phyloP scores from a whole-genome alignment of 78 protist genomes.

The Tieghemostelium lacteum region DNA sequence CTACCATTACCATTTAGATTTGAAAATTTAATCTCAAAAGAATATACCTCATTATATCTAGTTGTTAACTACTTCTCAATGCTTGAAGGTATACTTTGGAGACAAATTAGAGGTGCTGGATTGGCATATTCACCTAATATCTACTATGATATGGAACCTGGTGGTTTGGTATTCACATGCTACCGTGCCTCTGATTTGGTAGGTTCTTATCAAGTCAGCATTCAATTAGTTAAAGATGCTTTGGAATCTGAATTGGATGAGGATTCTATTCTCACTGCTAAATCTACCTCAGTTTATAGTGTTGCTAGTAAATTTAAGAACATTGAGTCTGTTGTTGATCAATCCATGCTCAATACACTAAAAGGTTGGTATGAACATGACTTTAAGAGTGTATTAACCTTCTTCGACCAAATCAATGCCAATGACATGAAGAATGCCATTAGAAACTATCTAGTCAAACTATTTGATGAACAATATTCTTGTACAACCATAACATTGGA shows the following conservation, averaged over 20 bases:
- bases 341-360: neutral
- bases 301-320: slow-evolving; percentile 7
- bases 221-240: slow-evolving; percentile 5
- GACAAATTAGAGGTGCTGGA: slow-evolving; percentile 79
- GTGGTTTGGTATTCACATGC: slow-evolving; percentile 25
- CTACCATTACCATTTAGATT: neutral
- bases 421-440: neutral
- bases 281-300: neutral
- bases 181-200: slow-evolving; percentile 4
- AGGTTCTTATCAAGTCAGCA: neutral
- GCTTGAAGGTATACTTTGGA: slow-evolving; percentile 83
- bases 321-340: neutral
- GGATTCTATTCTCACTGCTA: neutral
- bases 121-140: slow-evolving; percentile 48
- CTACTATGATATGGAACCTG: slow-evolving; percentile 9
- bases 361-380: slow-evolving; percentile 4
- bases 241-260: neutral
- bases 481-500: neutral
- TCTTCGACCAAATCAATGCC: neutral
- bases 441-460: neutral
- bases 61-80: slow-evolving; percentile 7
- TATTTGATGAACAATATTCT: slow-evolving; percentile 20
- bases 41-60: slow-evolving; percentile 12
- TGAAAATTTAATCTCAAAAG: neutral
- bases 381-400: slow-evolving; percentile 4